These are phyloP conservation scores for Heterococcus sp. DNA, from an alignment of 108 stramenopile species.

Conservation along the genomic window DNA sequence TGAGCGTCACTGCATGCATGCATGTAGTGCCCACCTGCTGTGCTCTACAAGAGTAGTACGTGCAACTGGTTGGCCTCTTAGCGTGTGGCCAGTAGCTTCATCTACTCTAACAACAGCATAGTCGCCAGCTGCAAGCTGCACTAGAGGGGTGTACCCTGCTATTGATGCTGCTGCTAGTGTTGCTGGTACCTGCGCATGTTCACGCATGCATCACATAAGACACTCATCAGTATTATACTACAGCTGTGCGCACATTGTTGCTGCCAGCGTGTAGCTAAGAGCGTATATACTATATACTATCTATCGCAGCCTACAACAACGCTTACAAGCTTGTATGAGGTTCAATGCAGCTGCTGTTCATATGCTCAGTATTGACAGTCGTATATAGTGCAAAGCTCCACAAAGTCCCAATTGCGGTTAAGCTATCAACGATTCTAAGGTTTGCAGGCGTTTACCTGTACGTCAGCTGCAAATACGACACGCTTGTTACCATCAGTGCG, in stretches of 20 bases:
- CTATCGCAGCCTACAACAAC: no score
- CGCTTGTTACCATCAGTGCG: slow-evolving; percentile 46
- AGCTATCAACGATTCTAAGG: no score
- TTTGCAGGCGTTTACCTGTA: no score
- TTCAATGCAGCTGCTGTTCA: no score
- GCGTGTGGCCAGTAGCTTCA: slow-evolving; percentile 32
- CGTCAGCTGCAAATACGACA: slow-evolving; percentile 32
- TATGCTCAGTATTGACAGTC: no score
- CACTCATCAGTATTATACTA: no score
- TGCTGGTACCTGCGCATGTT: neutral
- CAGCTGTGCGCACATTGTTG: no score
- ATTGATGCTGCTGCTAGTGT: neutral
- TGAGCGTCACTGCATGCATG: no score
- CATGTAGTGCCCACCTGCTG: neutral
- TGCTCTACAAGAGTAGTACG: slow-evolving; percentile 7
- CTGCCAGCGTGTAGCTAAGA: no score
- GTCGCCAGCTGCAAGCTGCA: slow-evolving; percentile 19
- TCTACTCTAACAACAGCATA: slow-evolving; percentile 19
- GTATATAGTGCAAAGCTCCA: no score
- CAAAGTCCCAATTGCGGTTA: no score
- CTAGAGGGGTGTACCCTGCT: neutral
- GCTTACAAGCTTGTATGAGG: no score
- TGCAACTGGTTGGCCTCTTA: slow-evolving; percentile 7
- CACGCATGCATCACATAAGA: neutral
- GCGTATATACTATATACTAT: neutral